phyloP scores from a whole-genome alignment of 1,284 basidiomycete genomes.

The Spongiforma sp. region DNA sequence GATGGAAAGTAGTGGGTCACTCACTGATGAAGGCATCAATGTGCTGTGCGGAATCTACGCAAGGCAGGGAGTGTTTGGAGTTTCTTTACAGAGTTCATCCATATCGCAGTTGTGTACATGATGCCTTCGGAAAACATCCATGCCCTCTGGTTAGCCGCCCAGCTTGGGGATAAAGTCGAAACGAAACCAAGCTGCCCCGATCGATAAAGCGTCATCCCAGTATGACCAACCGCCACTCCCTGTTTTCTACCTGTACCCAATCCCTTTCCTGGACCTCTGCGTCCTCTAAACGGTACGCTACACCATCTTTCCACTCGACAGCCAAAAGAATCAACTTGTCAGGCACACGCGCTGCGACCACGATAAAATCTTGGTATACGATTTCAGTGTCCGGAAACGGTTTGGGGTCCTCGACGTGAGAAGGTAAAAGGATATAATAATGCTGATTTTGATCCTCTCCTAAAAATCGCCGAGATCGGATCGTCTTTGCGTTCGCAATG shows the following conservation, averaged over 20 bases:
- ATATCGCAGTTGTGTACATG: no score
- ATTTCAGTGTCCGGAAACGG: not conserved
- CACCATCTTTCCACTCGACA: slow-evolving; percentile 20
- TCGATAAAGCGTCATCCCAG: slow-evolving; percentile 20
- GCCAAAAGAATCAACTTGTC: slow-evolving; percentile 12
- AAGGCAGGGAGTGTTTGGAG: no score
- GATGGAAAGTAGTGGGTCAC: no score
- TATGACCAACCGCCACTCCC: slow-evolving; percentile 19
- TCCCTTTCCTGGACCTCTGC: not conserved
- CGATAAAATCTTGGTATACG: slow-evolving; percentile 21
- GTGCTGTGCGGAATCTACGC: no score
- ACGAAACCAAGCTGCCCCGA: no score
- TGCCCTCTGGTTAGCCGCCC: no score
- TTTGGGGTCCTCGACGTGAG: not conserved
- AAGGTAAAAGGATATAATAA: not conserved
- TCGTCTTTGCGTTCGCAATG: slow-evolving; percentile 3
- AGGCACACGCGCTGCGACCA: slow-evolving; percentile 6
- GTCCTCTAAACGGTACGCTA: slow-evolving; percentile 20
- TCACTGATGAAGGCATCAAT: no score
- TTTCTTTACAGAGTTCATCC: no score
- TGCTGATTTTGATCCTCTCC: not conserved
- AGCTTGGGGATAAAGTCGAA: no score
- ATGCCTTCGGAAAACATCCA: no score
- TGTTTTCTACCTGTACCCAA: slow-evolving; percentile 17
- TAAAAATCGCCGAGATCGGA: not conserved